Evolutionary conservation across 2,329 filamentous ascomycete genomes (phyloP), one percentile per base, ranked within the genome.

Genomic region (Xylariales sp.): DNA sequence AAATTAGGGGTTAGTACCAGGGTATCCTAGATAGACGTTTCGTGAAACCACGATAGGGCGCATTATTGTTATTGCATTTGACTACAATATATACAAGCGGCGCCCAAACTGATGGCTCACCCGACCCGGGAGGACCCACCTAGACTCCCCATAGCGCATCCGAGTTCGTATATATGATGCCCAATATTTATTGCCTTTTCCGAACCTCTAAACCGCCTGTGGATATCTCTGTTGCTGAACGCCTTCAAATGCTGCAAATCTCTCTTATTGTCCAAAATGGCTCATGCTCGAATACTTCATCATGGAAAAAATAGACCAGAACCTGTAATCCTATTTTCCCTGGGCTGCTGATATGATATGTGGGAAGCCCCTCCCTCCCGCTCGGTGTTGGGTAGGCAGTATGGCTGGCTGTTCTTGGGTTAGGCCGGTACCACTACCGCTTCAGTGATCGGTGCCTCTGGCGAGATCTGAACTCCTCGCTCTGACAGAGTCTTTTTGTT

Each of bases 401-500:
- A 45, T 12, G 48, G 12, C 32, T 12, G 48, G 12, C 32, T 28
- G 32, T 16, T 54, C 7, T 54, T 3, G 7, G 2, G 50, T 46
- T 59, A 72, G 18, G 61, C 68, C 10, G 70, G 56, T 54, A 74
- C 53, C 39, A 69, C 71, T 16, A 62, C 23, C 8, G 61, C 63
- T 62, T 74, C 73, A n/a, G 46, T 64, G 5, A 65, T 52, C 30
- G 64, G 66, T 8, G 58, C 53, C 36, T 71, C 57, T 23, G 69
- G 43, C 39, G 60, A 32, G 18, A 58, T 58, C n/a, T 65, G 69
- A 23, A 75, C 71, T 18, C 78, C 77, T 16, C 78, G 76, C 46
- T 76, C 75, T 3, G 78, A 78, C 12, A 80, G 73, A 14, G 65
- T 66, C 73, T 69, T 80, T 72, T 76, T 78, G 43, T 39, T 16